phyloP scores from a whole-genome alignment of 352 stramenopile species.

The Globisporangium recalcitrans region DNA sequence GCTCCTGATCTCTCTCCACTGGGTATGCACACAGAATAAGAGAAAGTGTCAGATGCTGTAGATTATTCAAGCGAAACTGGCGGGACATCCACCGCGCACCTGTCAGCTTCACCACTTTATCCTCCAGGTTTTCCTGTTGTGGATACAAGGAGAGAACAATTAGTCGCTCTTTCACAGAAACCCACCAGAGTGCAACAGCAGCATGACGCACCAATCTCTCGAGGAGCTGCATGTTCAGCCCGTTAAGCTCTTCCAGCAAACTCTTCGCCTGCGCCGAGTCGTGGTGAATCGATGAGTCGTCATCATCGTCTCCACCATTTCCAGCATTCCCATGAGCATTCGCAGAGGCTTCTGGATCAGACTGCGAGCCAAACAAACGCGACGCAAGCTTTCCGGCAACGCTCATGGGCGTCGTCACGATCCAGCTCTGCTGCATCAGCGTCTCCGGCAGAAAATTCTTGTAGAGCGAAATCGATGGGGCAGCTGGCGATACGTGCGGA shows the following conservation, averaged over 20 bases:
- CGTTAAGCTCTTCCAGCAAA: constrained; percentile 77
- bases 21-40: constrained; percentile 1
- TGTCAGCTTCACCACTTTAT: constrained; percentile 63
- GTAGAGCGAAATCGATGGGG: constrained; percentile 29
- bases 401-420: constrained; percentile 59
- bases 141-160: not conserved
- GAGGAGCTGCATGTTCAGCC: constrained; percentile 80
- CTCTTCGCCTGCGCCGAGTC: constrained; percentile 52
- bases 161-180: not conserved
- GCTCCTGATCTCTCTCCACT: constrained; percentile 74
- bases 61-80: not conserved
- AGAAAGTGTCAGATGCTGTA: not conserved
- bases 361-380: constrained; percentile 61
- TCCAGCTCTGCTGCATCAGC: constrained; percentile 53
- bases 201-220: constrained; percentile 51
- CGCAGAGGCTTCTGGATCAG: constrained; percentile 6
- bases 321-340: not conserved
- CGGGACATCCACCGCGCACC: constrained; percentile 12
- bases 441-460: constrained; percentile 39
- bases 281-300: constrained; percentile 12
- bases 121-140: constrained; percentile 62
- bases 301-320: constrained; percentile 16
- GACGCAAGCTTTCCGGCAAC: constrained; percentile 56
- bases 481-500: constrained; percentile 10
- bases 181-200: not conserved